A percentile compares a stretch with the other conserved stretches of the same genome.
These are phyloP conservation scores for Nicotiana knightiana DNA, from an alignment of 257 asterid species.

Conservation along the genomic window DNA sequence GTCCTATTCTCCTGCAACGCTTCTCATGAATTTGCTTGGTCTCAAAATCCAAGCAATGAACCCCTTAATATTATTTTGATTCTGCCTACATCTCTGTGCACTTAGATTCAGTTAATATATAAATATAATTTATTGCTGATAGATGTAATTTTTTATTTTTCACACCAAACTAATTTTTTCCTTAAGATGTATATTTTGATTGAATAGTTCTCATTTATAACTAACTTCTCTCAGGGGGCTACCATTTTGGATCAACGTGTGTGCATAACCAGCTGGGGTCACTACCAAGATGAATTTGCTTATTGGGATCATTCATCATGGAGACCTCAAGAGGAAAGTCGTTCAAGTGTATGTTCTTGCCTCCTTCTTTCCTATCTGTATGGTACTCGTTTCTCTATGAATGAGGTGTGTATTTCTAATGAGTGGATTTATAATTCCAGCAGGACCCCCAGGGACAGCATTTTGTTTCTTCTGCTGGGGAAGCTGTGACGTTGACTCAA, in stretches of 20 bases:
- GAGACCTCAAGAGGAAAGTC: conserved; percentile 54
- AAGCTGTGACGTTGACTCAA: conserved; percentile 77
- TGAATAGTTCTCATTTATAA: background rate
- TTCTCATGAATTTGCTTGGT: background rate
- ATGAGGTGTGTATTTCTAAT: background rate
- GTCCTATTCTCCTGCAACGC: background rate
- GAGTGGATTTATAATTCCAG: background rate
- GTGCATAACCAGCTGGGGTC: conserved; percentile 86
- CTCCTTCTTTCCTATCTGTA: background rate
- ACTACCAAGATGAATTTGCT: conserved; percentile 51
- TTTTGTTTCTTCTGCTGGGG: conserved; percentile 72
- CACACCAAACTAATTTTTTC: background rate
- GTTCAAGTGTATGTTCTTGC: conserved; percentile 34
- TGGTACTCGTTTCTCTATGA: background rate
- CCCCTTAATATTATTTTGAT: background rate
- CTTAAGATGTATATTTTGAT: background rate
- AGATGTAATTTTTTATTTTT: background rate
- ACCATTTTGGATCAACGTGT: conserved; percentile 85
- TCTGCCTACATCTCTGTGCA: background rate
- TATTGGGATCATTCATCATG: conserved; percentile 67
- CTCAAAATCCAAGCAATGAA: background rate
- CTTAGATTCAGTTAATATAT: background rate
- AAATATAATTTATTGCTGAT: background rate
- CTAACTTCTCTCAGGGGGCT: conserved; percentile 54
- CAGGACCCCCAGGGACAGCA: conserved; percentile 35